Base-by-base conservation (phyloP, 1,139 yeast genomes). In the Hanseniaspora sp. region DNA sequence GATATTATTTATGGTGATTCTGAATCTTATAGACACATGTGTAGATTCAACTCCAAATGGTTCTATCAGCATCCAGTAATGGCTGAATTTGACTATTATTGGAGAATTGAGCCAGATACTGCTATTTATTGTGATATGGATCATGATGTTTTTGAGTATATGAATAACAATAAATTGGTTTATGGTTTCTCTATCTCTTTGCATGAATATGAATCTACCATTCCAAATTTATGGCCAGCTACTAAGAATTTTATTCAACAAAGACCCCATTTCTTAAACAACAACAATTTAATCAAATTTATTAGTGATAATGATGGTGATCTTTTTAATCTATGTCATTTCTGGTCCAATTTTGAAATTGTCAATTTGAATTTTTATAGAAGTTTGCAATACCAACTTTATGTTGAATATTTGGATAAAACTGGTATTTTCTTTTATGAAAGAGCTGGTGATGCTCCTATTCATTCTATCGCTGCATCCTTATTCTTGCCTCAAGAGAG, bases 381-480 rank as follows among this genome's bases (percentile, higher is more conserved):
- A 66, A 70, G 79, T 29, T 78, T 82, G 53, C 86, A 86, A 17
- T 86, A 85, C 67, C 68, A 71, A 54, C 74, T 76, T 52, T 86
- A 82, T 67, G 86, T 86, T 62, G 83, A 83, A 37, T 72, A 74
- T 64, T 76, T 86, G 62, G 95, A 86, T 67, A 70, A 78, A 60
- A 77, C 84, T 15, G 95, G 95, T 63, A 95, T 95, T 5, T 86
- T 86, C 71, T 86, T 83, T 70, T 86, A 86, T 67, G 95, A 86
- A 71, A 77, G 95, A 66, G 86, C 95, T 95, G 95, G 95, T 58
- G 95, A 86, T 69, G 95, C 95, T 12, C 95, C 95, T 40, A 82
- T 86, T 41, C 95, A 86, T 66, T 83, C 95, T 13, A 79, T 86
- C 63, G 95, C 92, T 13, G 95, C 85, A n/a, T 73, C 90, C 3